A percentile compares a stretch with the other conserved stretches of the same genome.
Conservation (phyloP, 2,329 filamentous ascomycete species). For the Fusarium papillatum region DNA sequence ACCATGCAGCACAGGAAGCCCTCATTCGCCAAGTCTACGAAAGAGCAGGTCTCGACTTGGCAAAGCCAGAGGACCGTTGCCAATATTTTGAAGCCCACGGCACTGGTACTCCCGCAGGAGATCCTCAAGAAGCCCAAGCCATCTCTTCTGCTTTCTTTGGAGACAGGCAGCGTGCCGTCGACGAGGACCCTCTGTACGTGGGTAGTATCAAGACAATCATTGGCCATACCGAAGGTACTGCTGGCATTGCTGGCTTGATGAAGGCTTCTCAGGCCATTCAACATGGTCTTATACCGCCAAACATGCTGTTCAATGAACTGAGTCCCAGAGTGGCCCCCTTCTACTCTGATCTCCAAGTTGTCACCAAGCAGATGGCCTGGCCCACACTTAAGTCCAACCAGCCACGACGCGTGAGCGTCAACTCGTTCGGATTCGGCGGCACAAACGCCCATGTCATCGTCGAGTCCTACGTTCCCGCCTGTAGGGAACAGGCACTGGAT, state of each 20-base stretch:
- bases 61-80: slow-evolving; percentile 46
- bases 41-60: slow-evolving; percentile 52
- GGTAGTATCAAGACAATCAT: slow-evolving; percentile 46
- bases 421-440: slow-evolving; percentile 56
- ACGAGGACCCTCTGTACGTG: slow-evolving; percentile 30
- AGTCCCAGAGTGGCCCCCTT: slow-evolving; percentile 46
- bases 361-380: slow-evolving; percentile 34
- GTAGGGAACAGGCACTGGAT: not conserved
- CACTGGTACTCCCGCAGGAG: slow-evolving; percentile 58
- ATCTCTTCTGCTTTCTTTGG: slow-evolving; percentile 57
- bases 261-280: slow-evolving; percentile 35
- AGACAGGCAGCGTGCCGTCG: not conserved
- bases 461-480: slow-evolving; percentile 32
- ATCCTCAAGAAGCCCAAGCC: slow-evolving; percentile 57
- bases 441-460: slow-evolving; percentile 60
- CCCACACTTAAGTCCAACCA: slow-evolving; percentile 14
- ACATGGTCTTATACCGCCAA: slow-evolving; percentile 45
- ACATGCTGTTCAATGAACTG: slow-evolving; percentile 45
- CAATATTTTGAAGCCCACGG: slow-evolving; percentile 61
- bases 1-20: slow-evolving; percentile 53
- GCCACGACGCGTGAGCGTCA: slow-evolving; percentile 40
- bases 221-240: slow-evolving; percentile 44
- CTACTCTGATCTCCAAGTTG: slow-evolving; percentile 37
- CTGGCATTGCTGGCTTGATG: slow-evolving; percentile 42
- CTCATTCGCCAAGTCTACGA: slow-evolving; percentile 55